These are phyloP conservation scores for Penstemon eatonii DNA, from an alignment of 257 asterid genomes.

Conservation along the genomic window DNA sequence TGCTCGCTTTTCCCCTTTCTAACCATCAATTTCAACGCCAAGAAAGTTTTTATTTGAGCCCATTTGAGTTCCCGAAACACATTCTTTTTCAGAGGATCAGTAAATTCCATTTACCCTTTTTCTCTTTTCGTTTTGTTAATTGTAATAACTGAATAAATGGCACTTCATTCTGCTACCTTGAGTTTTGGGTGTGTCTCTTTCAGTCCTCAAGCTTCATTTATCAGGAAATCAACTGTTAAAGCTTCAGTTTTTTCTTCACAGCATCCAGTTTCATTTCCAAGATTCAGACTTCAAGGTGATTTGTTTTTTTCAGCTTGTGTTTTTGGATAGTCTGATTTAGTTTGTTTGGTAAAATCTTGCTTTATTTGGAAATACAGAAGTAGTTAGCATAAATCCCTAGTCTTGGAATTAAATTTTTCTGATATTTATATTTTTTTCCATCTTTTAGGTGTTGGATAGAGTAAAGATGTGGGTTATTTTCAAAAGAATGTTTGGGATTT, in stretches of 20 bases:
- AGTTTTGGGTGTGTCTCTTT: conserved; percentile 51
- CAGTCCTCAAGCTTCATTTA: conserved; percentile 41
- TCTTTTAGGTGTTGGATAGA: conserved; percentile 10
- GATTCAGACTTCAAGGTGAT: conserved; percentile 57
- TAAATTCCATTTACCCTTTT: not conserved
- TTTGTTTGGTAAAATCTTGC: conserved; percentile 9
- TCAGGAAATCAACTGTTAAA: conserved; percentile 40
- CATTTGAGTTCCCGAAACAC: conserved; percentile 20
- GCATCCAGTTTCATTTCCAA: conserved; percentile 35
- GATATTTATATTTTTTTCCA: too few relatives aligned
- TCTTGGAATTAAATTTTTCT: not conserved
- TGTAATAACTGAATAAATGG: conserved; percentile 36
- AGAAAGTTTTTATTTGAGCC: conserved; percentile 22
- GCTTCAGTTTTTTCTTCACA: conserved; percentile 41
- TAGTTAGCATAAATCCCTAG: not conserved
- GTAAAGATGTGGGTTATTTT: not conserved
- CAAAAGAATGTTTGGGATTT: not conserved
- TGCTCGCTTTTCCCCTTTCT: conserved; percentile 16
- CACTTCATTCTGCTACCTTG: conserved; percentile 57
- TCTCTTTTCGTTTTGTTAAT: not conserved
- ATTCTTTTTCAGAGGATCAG: conserved; percentile 16
- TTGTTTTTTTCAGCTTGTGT: not conserved
- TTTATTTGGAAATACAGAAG: not conserved
- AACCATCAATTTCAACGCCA: conserved; percentile 36
- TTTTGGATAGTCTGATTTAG: conserved; percentile 6